These are phyloP conservation scores for Multifurca ochricompacta DNA, from an alignment of 768 basidiomycete species.

Conservation along the genomic window DNA sequence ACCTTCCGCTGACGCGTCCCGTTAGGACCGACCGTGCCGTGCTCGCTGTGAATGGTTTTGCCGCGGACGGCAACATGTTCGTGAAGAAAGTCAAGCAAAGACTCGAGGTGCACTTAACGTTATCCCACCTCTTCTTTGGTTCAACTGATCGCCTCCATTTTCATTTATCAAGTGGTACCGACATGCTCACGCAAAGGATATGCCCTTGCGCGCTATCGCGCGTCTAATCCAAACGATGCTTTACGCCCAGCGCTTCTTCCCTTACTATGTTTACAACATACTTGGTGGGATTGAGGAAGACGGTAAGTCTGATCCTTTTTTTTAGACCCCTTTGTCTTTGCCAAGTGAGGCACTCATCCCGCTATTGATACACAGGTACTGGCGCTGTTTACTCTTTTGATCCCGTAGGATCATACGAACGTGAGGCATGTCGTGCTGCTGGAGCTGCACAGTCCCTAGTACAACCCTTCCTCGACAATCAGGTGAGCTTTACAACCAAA, in stretches of 20 bases:
- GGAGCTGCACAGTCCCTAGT: slow-evolving; percentile 92
- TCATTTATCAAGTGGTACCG: slow-evolving; percentile 74
- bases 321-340: slow-evolving; percentile 7
- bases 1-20: slow-evolving; percentile 7
- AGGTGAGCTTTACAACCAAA: slow-evolving; percentile 57
- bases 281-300: slow-evolving; percentile 95
- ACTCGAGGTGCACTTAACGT: slow-evolving; percentile 62
- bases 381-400: slow-evolving; percentile 99
- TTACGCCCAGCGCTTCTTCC: slow-evolving; percentile 94
- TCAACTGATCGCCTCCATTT: not conserved
- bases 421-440: slow-evolving; percentile 92
- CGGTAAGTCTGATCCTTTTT: slow-evolving; percentile 43
- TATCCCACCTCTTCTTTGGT: not conserved
- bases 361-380: slow-evolving; percentile 45
- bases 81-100: slow-evolving; percentile 95
- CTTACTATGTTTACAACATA: slow-evolving; percentile 96
- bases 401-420: slow-evolving; percentile 96
- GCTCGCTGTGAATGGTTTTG: slow-evolving; percentile 93
- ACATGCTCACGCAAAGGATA: slow-evolving; percentile 94
- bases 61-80: slow-evolving; percentile 96
- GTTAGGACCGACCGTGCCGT: slow-evolving; percentile 84
- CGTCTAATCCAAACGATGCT: slow-evolving; percentile 98
- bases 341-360: slow-evolving; percentile 12
- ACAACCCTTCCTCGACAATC: slow-evolving; percentile 98
- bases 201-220: slow-evolving; percentile 96